Evolutionary conservation across 2,329 filamentous ascomycete species (phyloP).

Genomic region (Teratosphaeriaceae sp.): DNA sequence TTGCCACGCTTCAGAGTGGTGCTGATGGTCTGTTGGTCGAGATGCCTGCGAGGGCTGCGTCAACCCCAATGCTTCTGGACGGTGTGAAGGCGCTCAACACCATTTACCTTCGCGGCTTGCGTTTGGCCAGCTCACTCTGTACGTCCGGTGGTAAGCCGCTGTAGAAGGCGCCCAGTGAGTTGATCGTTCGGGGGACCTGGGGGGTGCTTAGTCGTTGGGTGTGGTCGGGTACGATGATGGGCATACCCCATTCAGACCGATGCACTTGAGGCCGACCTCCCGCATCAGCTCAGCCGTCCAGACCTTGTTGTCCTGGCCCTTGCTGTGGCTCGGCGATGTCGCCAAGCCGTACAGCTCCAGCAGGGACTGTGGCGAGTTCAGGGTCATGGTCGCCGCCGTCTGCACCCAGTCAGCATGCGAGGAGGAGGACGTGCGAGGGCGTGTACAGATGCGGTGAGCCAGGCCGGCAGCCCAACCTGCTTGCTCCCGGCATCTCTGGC

Average conservation of each 20-base stretch:
- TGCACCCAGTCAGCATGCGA: slow-evolving; percentile 25
- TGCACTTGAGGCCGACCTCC: slow-evolving; percentile 69
- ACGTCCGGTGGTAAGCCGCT: slow-evolving; percentile 54
- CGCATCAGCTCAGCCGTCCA: slow-evolving; percentile 64
- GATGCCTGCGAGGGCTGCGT: too few relatives aligned
- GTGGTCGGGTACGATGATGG: not conserved
- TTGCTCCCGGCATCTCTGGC: slow-evolving; percentile 56
- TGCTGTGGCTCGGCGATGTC: slow-evolving; percentile 21
- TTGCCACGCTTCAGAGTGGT: slow-evolving; percentile 53
- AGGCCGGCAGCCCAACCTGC: slow-evolving; percentile 57
- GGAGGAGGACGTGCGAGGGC: slow-evolving; percentile 14
- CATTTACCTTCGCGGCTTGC: slow-evolving; percentile 17
- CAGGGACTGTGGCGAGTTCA: slow-evolving; percentile 77
- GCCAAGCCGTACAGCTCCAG: slow-evolving; percentile 51
- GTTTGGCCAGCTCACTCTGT: slow-evolving; percentile 39
- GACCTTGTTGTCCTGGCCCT: slow-evolving; percentile 31
- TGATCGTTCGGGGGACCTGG: slow-evolving; percentile 73
- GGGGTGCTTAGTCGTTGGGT: slow-evolving; percentile 9
- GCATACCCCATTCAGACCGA: slow-evolving; percentile 64
- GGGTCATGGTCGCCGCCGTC: slow-evolving; percentile 76
- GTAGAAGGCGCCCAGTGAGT: slow-evolving; percentile 68
- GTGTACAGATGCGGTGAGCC: slow-evolving; percentile 62
- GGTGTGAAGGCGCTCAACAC: not conserved
- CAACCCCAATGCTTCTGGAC: not conserved
- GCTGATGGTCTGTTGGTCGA: slow-evolving; percentile 42